These are phyloP conservation scores for Colletotrichum zoysiae DNA, from an alignment of 2,329 filamentous ascomycete species.

Conservation along the genomic window DNA sequence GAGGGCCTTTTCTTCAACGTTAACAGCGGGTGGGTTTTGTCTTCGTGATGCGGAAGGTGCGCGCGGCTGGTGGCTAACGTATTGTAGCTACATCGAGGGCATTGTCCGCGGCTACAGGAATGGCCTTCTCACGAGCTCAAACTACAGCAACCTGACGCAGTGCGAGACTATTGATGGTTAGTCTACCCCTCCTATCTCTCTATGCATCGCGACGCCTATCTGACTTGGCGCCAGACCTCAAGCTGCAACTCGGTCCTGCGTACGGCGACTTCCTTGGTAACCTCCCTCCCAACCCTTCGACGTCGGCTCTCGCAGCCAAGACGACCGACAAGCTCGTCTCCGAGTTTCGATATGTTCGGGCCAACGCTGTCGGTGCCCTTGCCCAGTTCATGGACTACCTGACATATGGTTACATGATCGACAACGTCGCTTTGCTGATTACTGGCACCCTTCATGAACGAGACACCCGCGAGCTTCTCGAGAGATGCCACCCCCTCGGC, in stretches of 20 bases:
- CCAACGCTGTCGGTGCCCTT: constrained; percentile 90
- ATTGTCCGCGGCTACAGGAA: constrained; percentile 98
- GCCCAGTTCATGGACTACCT: constrained; percentile 98
- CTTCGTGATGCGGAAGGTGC: constrained; percentile 25
- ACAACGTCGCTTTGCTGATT: constrained; percentile 97
- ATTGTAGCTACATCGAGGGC: constrained; percentile 90
- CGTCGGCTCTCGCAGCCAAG: constrained; percentile 92
- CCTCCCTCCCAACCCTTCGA: constrained; percentile 95
- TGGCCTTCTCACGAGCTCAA: constrained; percentile 86
- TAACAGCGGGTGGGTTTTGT: constrained; percentile 79
- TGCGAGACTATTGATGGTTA: constrained; percentile 97
- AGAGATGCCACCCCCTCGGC: constrained; percentile 94
- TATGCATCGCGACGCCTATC: constrained; percentile 31
- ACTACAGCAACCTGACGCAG: constrained; percentile 96
- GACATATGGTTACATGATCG: constrained; percentile 99
- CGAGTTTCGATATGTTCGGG: constrained; percentile 96
- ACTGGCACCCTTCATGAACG: constrained; percentile 97
- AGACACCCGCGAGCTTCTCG: constrained; percentile 93
- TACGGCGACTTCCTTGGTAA: constrained; percentile 97
- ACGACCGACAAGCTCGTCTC: constrained; percentile 98
- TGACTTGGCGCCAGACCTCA: constrained; percentile 76
- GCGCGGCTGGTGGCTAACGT: constrained; percentile 39
- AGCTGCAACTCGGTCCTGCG: constrained; percentile 94
- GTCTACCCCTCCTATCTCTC: constrained; percentile 45
- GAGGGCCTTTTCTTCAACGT: constrained; percentile 96